Percentiles rank a stretch among this genome's conserved stretches.
Evolutionary conservation across 129 eudicot genomes (phyloP).

Genomic region (Lactuca saligna): DNA sequence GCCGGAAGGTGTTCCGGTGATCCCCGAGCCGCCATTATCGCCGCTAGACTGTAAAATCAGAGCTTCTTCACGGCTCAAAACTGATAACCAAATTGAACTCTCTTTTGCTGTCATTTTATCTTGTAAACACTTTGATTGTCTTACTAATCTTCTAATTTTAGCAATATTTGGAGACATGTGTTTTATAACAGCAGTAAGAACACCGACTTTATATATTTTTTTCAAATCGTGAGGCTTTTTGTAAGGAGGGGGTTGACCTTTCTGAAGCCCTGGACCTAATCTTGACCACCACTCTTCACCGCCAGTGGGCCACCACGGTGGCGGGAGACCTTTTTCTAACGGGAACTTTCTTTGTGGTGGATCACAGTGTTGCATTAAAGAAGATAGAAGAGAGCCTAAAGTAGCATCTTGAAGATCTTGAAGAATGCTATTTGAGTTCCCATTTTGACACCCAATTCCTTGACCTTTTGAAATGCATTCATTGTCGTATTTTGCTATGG

Average conservation of each 20-base stretch:
- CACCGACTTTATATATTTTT: conserved; percentile 96
- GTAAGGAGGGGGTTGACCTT: conserved; percentile 76
- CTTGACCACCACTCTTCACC: conserved; percentile 83
- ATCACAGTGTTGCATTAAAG: conserved; percentile 90
- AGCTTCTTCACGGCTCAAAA: conserved; percentile 76
- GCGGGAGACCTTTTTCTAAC: conserved; percentile 75
- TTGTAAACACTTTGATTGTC: conserved; percentile 74
- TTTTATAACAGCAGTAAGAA: conserved; percentile 85
- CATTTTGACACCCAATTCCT: conserved; percentile 40
- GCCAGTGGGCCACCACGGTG: conserved; percentile 99
- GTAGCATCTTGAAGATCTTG: conserved; percentile 96
- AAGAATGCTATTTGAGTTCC: conserved; percentile 48
- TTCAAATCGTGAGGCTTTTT: conserved; percentile 97
- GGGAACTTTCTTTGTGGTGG: conserved; percentile 90
- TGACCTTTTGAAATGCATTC: conserved; percentile 49
- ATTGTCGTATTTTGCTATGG: conserved; percentile 62
- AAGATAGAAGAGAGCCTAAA: conserved; percentile 81
- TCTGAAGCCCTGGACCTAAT: conserved; percentile 64
- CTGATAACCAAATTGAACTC: conserved; percentile 82
- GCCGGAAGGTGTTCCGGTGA: conserved; percentile 55
- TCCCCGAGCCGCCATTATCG: conserved; percentile 65
- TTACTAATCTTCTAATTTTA: conserved; percentile 61
- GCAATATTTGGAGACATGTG: conserved; percentile 96
- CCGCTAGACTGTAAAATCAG: conserved; percentile 54
- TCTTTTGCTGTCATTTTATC: conserved; percentile 96